Evolutionary conservation across 2,329 filamentous ascomycete species (phyloP).

Genomic region (Chrysoporthe puriensis): DNA sequence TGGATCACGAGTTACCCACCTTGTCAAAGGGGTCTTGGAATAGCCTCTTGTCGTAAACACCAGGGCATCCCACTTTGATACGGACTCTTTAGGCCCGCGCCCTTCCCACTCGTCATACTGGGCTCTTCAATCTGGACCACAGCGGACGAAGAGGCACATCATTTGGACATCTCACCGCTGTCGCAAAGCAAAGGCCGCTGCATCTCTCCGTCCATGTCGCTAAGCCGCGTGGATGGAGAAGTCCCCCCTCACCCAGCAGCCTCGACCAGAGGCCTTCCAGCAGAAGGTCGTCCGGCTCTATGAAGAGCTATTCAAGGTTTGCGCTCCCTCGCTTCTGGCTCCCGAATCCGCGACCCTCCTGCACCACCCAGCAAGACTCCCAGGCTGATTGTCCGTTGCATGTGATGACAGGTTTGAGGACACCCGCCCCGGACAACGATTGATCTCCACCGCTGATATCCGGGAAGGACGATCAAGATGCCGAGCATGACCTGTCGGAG

Average conservation of each 20-base stretch:
- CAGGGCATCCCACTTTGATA: neutral
- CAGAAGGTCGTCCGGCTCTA: slow-evolving; percentile 94
- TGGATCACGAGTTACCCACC: neutral
- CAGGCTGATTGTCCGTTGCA: slow-evolving; percentile 19
- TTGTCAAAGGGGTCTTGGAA: slow-evolving; percentile 9
- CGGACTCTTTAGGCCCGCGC: neutral
- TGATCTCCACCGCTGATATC: slow-evolving; percentile 19
- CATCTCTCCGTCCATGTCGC: slow-evolving; percentile 14
- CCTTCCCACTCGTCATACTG: neutral
- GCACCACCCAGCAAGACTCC: neutral
- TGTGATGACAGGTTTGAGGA: slow-evolving; percentile 27
- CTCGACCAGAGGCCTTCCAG: slow-evolving; percentile 86
- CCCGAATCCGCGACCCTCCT: neutral
- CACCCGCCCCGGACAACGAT: slow-evolving; percentile 14
- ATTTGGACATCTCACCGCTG: neutral
- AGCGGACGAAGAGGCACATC: neutral
- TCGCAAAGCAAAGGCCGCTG: neutral
- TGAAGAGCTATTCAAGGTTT: slow-evolving; percentile 77
- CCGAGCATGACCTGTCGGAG: slow-evolving; percentile 73
- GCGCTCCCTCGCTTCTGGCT: slow-evolving; percentile 25
- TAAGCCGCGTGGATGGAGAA: slow-evolving; percentile 66
- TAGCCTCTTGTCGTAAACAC: neutral
- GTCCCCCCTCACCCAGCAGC: slow-evolving; percentile 92
- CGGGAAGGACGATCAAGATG: slow-evolving; percentile 43
- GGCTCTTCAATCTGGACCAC: neutral